These are phyloP conservation scores for Ascodesmis nigricans DNA, from an alignment of 495 filamentous ascomycete genomes.

Conservation along the genomic window DNA sequence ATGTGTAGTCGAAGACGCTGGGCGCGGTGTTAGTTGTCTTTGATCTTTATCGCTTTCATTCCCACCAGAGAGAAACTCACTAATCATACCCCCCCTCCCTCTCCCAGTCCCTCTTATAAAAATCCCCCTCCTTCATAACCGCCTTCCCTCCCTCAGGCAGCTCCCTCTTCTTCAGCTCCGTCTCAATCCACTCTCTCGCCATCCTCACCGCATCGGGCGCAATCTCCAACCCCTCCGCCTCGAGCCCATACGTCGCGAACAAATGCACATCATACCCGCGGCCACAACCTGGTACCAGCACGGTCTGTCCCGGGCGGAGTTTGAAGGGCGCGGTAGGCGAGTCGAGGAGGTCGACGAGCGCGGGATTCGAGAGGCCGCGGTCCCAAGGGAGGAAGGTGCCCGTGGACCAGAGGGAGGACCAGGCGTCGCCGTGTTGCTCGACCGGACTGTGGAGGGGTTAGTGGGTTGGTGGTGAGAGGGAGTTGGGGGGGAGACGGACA, in stretches of 20 bases:
- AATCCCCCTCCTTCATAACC: constrained; percentile 23
- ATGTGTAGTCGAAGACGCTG: constrained; percentile 18
- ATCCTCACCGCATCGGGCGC: constrained; percentile 16
- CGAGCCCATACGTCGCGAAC: constrained; percentile 23
- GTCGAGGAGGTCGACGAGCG: constrained; percentile 33
- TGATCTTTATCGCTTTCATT: background rate
- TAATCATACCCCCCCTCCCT: constrained; percentile 44
- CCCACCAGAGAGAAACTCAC: constrained; percentile 26
- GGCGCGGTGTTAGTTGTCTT: background rate
- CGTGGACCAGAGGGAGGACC: constrained; percentile 37
- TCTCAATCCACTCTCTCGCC: constrained; percentile 14
- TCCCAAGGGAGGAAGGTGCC: constrained; percentile 39
- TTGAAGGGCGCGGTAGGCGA: background rate
- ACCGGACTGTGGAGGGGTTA: constrained; percentile 8
- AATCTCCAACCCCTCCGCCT: constrained; percentile 22
- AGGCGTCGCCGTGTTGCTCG: constrained; percentile 20
- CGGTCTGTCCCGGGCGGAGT: background rate
- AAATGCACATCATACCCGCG: constrained; percentile 24
- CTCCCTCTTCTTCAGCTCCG: constrained; percentile 7
- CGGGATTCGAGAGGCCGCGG: constrained; percentile 35
- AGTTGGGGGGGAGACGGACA: background rate
- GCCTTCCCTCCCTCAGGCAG: constrained; percentile 6
- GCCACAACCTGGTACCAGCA: constrained; percentile 20
- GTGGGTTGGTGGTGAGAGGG: background rate
- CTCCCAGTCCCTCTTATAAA: constrained; percentile 45